Conservation (phyloP, 768 basidiomycete genomes). For the Amanita brunnescens region DNA sequence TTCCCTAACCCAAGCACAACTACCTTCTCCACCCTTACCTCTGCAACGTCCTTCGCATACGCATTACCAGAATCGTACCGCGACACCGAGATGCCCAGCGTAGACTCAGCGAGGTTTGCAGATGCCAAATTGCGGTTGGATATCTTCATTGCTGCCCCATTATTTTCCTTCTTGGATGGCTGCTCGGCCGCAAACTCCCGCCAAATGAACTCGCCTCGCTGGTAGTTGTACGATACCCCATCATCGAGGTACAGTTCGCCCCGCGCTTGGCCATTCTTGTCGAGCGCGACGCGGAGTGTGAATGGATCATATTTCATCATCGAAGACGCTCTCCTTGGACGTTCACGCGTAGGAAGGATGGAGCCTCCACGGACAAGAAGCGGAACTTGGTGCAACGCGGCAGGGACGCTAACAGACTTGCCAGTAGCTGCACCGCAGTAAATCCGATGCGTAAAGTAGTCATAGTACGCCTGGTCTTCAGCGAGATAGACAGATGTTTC, state of each 20-base stretch:
- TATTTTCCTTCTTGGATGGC: constrained; percentile 18
- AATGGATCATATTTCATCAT: constrained; percentile 91
- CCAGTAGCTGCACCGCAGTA: constrained; percentile 62
- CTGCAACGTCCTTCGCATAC: constrained; percentile 56
- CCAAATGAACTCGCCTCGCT: constrained; percentile 77
- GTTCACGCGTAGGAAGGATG: constrained; percentile 80
- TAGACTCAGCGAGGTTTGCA: constrained; percentile 34
- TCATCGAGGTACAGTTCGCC: constrained; percentile 97
- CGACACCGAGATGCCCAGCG: constrained; percentile 40
- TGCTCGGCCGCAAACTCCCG: constrained; percentile 59
- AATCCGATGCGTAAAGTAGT: constrained; percentile 71
- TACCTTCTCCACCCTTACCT: constrained; percentile 79
- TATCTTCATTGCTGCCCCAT: constrained; percentile 27
- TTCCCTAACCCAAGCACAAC: constrained; percentile 63
- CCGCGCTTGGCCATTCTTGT: constrained; percentile 42
- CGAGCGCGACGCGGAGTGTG: constrained; percentile 82
- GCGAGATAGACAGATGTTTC: constrained; percentile 75
- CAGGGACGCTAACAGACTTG: constrained; percentile 62
- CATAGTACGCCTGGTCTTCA: constrained; percentile 90
- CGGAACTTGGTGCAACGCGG: constrained; percentile 74
- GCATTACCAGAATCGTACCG: constrained; percentile 51
- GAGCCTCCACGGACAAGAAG: constrained; percentile 87
- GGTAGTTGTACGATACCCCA: constrained; percentile 73
- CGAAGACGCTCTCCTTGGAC: constrained; percentile 75
- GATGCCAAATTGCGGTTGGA: constrained; percentile 49